Conservation (phyloP, 306 rosid genomes). For the Glycyrrhiza uralensis region DNA sequence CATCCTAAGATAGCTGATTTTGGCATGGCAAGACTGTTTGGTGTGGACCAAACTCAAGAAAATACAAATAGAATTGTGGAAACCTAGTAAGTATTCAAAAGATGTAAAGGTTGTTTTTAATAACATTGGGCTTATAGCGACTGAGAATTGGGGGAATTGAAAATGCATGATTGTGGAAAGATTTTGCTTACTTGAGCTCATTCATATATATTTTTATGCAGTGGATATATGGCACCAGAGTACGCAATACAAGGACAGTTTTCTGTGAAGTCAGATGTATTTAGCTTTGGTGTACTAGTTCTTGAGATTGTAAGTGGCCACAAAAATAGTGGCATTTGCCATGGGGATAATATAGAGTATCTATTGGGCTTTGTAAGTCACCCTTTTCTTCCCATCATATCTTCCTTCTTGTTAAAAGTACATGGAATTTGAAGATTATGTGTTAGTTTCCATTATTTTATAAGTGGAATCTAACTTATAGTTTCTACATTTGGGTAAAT, state of each 20-base stretch:
- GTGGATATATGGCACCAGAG: slow-evolving; percentile 64
- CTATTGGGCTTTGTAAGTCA: slow-evolving; percentile 41
- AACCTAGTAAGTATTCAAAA: slow-evolving; percentile 35
- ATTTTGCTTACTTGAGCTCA: neutral
- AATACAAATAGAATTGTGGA: slow-evolving; percentile 37
- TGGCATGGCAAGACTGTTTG: slow-evolving; percentile 36
- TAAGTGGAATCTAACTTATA: neutral
- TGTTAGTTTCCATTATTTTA: neutral
- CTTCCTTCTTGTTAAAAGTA: neutral
- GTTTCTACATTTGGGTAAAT: neutral
- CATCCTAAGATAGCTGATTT: slow-evolving; percentile 46
- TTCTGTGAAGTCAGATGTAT: slow-evolving; percentile 45
- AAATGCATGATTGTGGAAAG: neutral
- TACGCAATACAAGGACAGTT: slow-evolving; percentile 39
- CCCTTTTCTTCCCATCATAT: neutral
- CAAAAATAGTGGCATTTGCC: neutral
- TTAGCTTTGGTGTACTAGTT: slow-evolving; percentile 42
- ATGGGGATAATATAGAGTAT: neutral
- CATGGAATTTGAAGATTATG: neutral
- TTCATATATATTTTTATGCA: neutral
- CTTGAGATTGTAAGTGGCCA: slow-evolving; percentile 48
- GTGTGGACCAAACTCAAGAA: slow-evolving; percentile 25
- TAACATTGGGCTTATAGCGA: neutral
- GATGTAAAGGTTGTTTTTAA: neutral
- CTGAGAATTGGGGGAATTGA: neutral